Conservation (phyloP, 108 stramenopile genomes). For the Nannochloropsis gaditana region DNA sequence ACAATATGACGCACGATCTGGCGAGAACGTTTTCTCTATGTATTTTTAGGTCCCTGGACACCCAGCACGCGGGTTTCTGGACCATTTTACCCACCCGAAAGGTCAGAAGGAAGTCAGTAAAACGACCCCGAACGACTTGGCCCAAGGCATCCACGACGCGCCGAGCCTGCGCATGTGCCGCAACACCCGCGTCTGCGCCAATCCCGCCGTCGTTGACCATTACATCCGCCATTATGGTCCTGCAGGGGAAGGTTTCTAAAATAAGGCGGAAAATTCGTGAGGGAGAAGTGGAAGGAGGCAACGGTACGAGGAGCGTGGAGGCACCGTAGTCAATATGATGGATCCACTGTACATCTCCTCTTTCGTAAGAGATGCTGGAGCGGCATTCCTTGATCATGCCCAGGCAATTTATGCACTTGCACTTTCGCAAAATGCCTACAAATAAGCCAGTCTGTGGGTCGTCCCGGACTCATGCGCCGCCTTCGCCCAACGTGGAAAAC, state of each 20-base stretch:
- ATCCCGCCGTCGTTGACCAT: neutral
- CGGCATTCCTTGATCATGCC: no score
- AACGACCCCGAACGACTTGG: constrained; percentile 27
- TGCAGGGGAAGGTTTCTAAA: neutral
- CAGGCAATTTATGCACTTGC: no score
- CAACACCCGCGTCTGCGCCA: neutral
- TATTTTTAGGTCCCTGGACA: neutral
- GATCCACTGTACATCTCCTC: no score
- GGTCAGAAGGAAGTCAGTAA: constrained; percentile 33
- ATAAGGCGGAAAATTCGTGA: neutral
- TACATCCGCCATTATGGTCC: neutral
- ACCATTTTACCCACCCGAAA: constrained; percentile 16
- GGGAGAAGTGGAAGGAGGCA: neutral
- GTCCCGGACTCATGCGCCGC: no score
- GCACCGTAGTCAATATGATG: no score
- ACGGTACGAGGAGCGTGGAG: neutral
- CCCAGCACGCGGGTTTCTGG: constrained; percentile 20
- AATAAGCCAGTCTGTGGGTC: no score
- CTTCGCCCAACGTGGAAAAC: no score
- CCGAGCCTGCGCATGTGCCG: neutral
- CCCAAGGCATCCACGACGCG: constrained; percentile 31
- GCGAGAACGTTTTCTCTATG: no score
- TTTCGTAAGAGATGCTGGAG: no score
- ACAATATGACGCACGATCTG: no score
- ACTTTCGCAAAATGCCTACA: no score